Evolutionary conservation across 2,329 filamentous ascomycete species (phyloP).

Genomic region (Pseudogymnoascus sp.): DNA sequence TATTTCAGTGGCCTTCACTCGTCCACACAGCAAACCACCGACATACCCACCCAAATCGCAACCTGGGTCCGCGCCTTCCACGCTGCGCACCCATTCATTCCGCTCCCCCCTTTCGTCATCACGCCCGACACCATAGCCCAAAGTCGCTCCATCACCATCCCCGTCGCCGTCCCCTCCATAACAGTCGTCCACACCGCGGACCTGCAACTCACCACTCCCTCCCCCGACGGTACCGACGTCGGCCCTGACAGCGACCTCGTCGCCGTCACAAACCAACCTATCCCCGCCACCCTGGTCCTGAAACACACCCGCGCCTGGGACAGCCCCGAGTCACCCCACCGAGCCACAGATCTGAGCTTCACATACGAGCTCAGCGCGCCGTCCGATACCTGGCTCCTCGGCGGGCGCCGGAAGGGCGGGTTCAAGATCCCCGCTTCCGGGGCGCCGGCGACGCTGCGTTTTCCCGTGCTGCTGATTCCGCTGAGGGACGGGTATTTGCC

Average conservation of each 20-base stretch:
- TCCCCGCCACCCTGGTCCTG: slow-evolving; percentile 54
- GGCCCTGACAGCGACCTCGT: slow-evolving; percentile 30
- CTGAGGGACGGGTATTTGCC: slow-evolving; percentile 70
- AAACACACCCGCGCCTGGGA: slow-evolving; percentile 58
- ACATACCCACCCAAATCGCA: slow-evolving; percentile 19
- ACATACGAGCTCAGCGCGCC: slow-evolving; percentile 73
- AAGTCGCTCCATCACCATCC: slow-evolving; percentile 66
- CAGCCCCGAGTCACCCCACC: slow-evolving; percentile 31
- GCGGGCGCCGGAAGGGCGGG: slow-evolving; percentile 70
- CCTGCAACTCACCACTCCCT: slow-evolving; percentile 39
- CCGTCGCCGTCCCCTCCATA: slow-evolving; percentile 80
- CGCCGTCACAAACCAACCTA: slow-evolving; percentile 54
- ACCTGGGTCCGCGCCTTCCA: slow-evolving; percentile 22
- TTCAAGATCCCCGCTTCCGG: slow-evolving; percentile 53
- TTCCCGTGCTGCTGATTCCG: slow-evolving; percentile 71
- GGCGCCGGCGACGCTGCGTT: slow-evolving; percentile 40
- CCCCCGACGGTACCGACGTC: slow-evolving; percentile 22
- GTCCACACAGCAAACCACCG: slow-evolving; percentile 13
- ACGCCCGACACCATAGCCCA: slow-evolving; percentile 28
- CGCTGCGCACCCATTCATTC: slow-evolving; percentile 15
- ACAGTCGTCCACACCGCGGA: slow-evolving; percentile 76
- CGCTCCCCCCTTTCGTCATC: slow-evolving; percentile 17
- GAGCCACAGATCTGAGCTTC: slow-evolving; percentile 54
- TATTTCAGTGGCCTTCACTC: slow-evolving; percentile 40
- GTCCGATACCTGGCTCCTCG: slow-evolving; percentile 74